These are phyloP conservation scores for Protomyces pachydermus DNA, from an alignment of 1,139 yeast genomes.

Conservation along the genomic window DNA sequence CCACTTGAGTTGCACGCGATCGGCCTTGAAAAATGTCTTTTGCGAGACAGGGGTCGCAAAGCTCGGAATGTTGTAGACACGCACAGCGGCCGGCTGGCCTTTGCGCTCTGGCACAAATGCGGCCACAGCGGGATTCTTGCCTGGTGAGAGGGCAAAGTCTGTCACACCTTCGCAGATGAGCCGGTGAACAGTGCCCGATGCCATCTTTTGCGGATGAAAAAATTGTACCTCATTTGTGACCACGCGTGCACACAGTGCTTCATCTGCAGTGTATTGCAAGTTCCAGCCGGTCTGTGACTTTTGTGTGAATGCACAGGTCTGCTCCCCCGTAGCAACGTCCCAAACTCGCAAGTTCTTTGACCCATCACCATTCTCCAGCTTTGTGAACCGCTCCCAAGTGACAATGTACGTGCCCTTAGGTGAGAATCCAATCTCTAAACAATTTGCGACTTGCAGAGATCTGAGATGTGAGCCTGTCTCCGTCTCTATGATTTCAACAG, in stretches of 20 bases:
- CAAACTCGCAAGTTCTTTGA: conserved; percentile 71
- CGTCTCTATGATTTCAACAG: conserved; percentile 58
- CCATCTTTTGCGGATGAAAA: conserved; percentile 53
- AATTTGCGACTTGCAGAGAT: conserved; percentile 53
- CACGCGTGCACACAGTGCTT: conserved; percentile 62
- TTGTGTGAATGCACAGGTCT: conserved; percentile 64
- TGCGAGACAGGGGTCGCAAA: conserved; percentile 76
- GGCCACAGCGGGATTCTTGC: conserved; percentile 86
- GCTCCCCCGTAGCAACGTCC: conserved; percentile 48
- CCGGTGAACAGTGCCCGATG: conserved; percentile 50
- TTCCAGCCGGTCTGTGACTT: conserved; percentile 67
- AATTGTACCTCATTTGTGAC: conserved; percentile 67
- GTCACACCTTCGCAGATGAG: conserved; percentile 59
- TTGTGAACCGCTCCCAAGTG: conserved; percentile 83
- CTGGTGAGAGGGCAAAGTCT: conserved; percentile 72
- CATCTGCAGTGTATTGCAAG: conserved; percentile 80
- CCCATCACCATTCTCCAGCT: conserved; percentile 42
- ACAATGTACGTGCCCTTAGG: conserved; percentile 81
- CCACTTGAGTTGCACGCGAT: conserved; percentile 88
- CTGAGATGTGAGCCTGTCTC: conserved; percentile 46
- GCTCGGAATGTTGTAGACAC: conserved; percentile 68
- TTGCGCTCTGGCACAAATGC: conserved; percentile 79
- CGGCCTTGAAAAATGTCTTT: conserved; percentile 92
- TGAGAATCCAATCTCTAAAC: conserved; percentile 77
- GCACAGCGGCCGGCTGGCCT: conserved; percentile 82